Base-by-base conservation (phyloP, 805 yeast genomes). In the Hanseniaspora pseudoguilliermondii region DNA sequence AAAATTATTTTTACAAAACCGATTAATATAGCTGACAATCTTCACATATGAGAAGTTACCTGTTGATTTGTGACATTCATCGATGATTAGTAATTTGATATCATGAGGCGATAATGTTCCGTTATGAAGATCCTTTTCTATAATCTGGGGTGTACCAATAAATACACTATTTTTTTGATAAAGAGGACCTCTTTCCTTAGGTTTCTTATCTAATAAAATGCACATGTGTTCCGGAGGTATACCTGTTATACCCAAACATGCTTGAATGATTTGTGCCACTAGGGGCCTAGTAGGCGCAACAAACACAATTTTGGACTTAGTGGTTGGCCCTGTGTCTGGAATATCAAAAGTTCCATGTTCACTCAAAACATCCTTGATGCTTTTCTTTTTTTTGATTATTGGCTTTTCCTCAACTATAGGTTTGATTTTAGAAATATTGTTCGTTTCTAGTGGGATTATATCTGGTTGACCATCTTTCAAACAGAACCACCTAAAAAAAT, bases 201-300 rank as follows among this genome's bases (percentile, higher is more conserved):
- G 65, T 61, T 75, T 65, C 62, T 67, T 75, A 63, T 77, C 90
- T 43, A 90, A 69, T 57, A 90, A 69, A 49, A 90, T 85, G 0
- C 96, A 95, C 1, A 91, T 86, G 47, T 83, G 83, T 23, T 77
- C 71, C 49, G 82, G 71, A 1, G 95, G 84, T 21, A 95, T 80
- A 3, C 96, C 97, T 0, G 95, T 83, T 16, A 86, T 81, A 9
- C 87, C 84, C 55, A 88, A 75, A 65, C 96, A 93, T 1, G 97
- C 97, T 64, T 84, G 85, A 60, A 91, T 85, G 69, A 93, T 98
- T 69, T 93, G 99, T 0, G 96, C 90, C 7, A 93, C 97, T 55
- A 93, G 74, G 0, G 99, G 99, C 60, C 90, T 75, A 1, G 99
- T 93, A 0, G 99, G 99, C 0, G 99, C 98, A 83, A 91, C 83